Percentiles rank a stretch among this genome's conserved stretches.
phyloP scores from a whole-genome alignment of 2,329 filamentous ascomycete species.

The Trichoderma semiorbis region DNA sequence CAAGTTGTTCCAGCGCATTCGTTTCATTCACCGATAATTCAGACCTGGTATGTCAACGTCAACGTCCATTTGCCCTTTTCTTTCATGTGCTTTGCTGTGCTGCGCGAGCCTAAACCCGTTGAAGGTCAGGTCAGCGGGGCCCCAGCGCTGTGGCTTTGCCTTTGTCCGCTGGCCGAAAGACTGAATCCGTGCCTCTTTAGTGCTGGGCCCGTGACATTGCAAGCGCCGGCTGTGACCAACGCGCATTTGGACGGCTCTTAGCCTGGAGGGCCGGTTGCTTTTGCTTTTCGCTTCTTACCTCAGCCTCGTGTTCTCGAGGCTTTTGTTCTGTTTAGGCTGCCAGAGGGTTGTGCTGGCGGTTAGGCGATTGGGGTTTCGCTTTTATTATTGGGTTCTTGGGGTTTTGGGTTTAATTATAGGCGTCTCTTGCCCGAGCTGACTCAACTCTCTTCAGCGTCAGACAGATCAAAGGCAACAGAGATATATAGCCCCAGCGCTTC shows the following conservation, averaged over 20 bases:
- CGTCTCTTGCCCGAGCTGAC: background rate
- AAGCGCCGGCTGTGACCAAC: slow-evolving; percentile 9
- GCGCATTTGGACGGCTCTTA: background rate
- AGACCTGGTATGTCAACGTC: background rate
- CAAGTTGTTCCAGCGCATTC: background rate
- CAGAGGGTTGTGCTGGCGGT: background rate
- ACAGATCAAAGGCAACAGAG: background rate
- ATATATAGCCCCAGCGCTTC: background rate
- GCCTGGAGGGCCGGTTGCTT: background rate
- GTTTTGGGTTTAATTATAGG: background rate
- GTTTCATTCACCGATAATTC: background rate
- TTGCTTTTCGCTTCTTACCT: background rate
- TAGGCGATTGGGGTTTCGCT: background rate
- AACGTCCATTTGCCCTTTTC: background rate
- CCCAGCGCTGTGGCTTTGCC: background rate
- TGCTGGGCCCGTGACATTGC: background rate
- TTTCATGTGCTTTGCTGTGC: background rate
- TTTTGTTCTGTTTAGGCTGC: background rate
- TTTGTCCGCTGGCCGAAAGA: background rate
- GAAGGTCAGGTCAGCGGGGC: background rate
- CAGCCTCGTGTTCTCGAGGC: background rate
- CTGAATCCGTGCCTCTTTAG: background rate
- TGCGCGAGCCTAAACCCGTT: background rate
- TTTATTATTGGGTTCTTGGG: background rate
- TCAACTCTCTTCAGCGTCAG: background rate